Base-by-base conservation (phyloP, 352 stramenopile genomes). In the Globisporangium mamillatum region DNA sequence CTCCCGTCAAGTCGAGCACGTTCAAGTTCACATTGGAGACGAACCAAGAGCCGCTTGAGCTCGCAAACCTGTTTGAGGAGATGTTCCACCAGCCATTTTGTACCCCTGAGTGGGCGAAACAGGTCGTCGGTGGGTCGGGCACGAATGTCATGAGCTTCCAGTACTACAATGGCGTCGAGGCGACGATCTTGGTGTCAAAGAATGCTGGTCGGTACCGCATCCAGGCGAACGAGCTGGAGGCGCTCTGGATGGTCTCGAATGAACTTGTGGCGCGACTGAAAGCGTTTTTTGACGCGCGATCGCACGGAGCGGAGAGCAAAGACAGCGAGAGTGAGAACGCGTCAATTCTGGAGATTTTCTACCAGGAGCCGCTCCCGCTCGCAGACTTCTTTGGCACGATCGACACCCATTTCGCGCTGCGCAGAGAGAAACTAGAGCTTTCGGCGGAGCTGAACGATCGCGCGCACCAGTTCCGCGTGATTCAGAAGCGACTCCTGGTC, bases 1-100 rank as follows among this genome's bases (percentile, higher is more conserved):
- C 88, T 34, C 81, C 88, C 0, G 78, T 93, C 44, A 97, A 96
- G 70, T 81, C 79, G 0, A 91, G 84, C 63, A 90, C 77, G 8
- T 93, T 91, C 73, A 97, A 96, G 62, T 93, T 97, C 66, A 97
- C 87, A 3, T 73, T 97, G 3, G 87, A 95, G 69, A 97, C 90
- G 4, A 95, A 97, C 63, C 75, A 91, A 46, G 80, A 85, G n/a
- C 85, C 89, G 7, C 71, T 92, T 8, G 80, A 92, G 56, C 74
- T 97, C 12, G 79, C 84, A 0, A 71, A 59, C 10, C 72, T 97
- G 22, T 97, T 97, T 63, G 84, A 95, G 62, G 91, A 97, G 44
- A 91, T 97, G 81, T 80, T 94, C 54, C 84, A 90, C 22, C 89
- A 96, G 74, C 85, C 86, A 22, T 83, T 80, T 52, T 80, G 75